Base-by-base conservation (phyloP, 1,284 basidiomycete species). In the Coniferiporia weirii region DNA sequence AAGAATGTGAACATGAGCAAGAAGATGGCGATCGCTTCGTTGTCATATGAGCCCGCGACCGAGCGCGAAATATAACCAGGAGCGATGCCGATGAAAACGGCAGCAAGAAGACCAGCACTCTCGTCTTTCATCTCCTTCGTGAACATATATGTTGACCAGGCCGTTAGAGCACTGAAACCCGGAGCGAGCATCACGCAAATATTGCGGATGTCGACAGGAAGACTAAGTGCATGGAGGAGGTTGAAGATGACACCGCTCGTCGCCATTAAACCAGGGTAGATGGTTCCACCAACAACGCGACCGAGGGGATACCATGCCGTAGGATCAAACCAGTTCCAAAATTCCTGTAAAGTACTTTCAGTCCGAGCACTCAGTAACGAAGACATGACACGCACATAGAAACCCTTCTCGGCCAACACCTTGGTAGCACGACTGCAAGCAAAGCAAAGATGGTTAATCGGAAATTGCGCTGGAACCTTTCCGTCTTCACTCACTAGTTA, bases 291-390 rank as follows among this genome's bases (percentile, higher is more conserved):
- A 47, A 98, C 96, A 52, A 97, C 95, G 69, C 97, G 91, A 51
- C 97, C 97, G 1, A 99, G 86, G 12, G 97, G 97, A 71, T 99
- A 99, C 97, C 93, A 96, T 67, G 95, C 95, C 4, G 97, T 97
- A 36, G 95, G 94, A 75, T 99, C 97, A 72, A 99, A 99, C 97
- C 97, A 99, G 73, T 99, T 99, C 96, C 93, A 99, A 76, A 95
- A 99, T 85, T 90, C 95, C 94, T 94, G 67, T 55, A 57, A 32
- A 61, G 1, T 60, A 56, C 51, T 64, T 62, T 60, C 46, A 20
- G 17, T 52, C 35, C 32, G 12, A 22, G 52, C 50, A 43, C 52
- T 52, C 50, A 35, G 22, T n/a, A 55, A 44, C 1, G 8, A 34
- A 15, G 19, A 19, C 19, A 43, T n/a, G 19, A 13, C 47, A 56